A percentile compares a stretch with the other conserved stretches of the same genome.
Conservation (phyloP, 2,329 filamentous ascomycete genomes). For the Laburnicola sp. region DNA sequence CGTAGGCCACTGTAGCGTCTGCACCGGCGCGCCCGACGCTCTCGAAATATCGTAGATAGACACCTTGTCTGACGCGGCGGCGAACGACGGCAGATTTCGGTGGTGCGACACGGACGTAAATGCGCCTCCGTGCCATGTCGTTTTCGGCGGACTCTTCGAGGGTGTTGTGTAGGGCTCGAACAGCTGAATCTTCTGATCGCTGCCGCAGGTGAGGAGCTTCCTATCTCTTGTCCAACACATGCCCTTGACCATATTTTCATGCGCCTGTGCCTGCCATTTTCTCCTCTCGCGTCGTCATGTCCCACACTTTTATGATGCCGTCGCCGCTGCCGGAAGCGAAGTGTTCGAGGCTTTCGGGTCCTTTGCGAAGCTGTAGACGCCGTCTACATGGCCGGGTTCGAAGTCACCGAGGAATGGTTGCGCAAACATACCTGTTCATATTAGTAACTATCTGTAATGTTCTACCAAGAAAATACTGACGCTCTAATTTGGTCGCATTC, state of each 20-base stretch:
- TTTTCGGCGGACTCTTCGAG: slow-evolving; percentile 69
- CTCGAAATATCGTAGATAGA: slow-evolving; percentile 87
- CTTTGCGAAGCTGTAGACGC: slow-evolving; percentile 58
- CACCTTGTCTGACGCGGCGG: slow-evolving; percentile 74
- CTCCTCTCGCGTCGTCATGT: slow-evolving; percentile 72
- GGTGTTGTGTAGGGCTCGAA: slow-evolving; percentile 84
- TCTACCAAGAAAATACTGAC: slow-evolving; percentile 36
- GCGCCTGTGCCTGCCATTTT: slow-evolving; percentile 78
- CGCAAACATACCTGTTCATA: slow-evolving; percentile 67
- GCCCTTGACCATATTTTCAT: slow-evolving; percentile 92
- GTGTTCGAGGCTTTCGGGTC: slow-evolving; percentile 51
- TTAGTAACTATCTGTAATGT: too few species aligned
- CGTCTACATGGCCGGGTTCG: slow-evolving; percentile 88
- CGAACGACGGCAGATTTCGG: slow-evolving; percentile 75
- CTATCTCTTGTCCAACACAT: slow-evolving; percentile 85
- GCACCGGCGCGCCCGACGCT: slow-evolving; percentile 74
- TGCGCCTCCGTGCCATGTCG: slow-evolving; percentile 83
- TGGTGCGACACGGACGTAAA: slow-evolving; percentile 87
- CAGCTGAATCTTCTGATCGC: slow-evolving; percentile 84
- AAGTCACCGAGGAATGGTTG: slow-evolving; percentile 84
- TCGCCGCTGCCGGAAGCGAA: slow-evolving; percentile 61
- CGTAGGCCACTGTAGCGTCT: slow-evolving; percentile 85
- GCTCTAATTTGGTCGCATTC: slow-evolving; percentile 88
- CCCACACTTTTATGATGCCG: slow-evolving; percentile 92
- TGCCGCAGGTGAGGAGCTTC: slow-evolving; percentile 83